Percentiles rank a stretch among this genome's conserved stretches.
These are phyloP conservation scores for Camellia japonica DNA, from an alignment of 148 eudicot species.

Conservation along the genomic window DNA sequence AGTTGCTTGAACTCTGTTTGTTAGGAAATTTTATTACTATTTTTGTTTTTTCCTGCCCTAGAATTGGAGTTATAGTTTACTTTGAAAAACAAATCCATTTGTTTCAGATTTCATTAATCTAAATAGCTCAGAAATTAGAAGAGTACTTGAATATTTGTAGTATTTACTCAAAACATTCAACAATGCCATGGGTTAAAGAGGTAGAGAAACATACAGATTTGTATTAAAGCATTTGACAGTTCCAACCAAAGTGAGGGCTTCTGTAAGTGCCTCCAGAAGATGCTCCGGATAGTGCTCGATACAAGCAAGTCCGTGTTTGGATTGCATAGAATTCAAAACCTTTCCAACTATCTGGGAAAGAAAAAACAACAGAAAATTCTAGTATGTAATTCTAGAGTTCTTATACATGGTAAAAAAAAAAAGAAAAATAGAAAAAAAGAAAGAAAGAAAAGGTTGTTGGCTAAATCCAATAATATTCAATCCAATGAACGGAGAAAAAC, in stretches of 20 bases:
- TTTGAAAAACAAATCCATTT: no score
- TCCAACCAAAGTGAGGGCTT: slow-evolving; percentile 72
- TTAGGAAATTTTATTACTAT: no score
- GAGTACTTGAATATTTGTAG: no score
- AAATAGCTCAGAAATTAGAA: no score
- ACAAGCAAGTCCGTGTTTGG: slow-evolving; percentile 44
- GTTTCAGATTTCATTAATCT: no score
- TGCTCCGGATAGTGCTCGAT: slow-evolving; percentile 67
- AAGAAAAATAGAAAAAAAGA: background rate
- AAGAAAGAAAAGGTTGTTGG: background rate
- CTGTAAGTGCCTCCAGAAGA: slow-evolving; percentile 54
- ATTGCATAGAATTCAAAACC: slow-evolving; percentile 56
- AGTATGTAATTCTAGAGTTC: no score
- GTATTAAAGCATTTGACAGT: slow-evolving; percentile 50
- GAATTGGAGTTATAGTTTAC: no score
- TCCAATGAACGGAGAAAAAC: background rate
- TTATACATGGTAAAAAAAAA: background rate
- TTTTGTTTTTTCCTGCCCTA: no score
- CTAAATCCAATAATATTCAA: background rate
- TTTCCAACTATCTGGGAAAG: slow-evolving; percentile 72
- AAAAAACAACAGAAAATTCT: background rate
- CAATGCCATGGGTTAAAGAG: background rate
- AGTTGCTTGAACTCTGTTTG: no score
- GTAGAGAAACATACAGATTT: slow-evolving; percentile 8
- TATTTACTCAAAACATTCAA: no score